Evolutionary conservation across 164 flowering plant genomes (phyloP), one percentile per base, ranked within the genome.

Genomic region (Nymphaea colorata): DNA sequence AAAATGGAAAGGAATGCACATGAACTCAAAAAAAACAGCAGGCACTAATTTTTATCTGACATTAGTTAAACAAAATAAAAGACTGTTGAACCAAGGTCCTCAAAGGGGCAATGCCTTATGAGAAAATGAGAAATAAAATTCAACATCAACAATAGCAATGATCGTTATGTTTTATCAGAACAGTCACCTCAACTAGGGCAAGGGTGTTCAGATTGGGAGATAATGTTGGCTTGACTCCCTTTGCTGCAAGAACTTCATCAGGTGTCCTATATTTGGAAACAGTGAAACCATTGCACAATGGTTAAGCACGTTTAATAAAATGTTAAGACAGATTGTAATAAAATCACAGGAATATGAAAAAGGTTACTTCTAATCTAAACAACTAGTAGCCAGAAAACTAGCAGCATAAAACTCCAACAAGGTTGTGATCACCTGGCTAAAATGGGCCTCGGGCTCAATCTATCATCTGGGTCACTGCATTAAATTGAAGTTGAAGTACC

Each of bases 171-270:
- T 25, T 25, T 25, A 25, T 47, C 55, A 67, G 60, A 65, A 10
- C 68, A 74, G 16, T 63, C 74, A 93, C 98, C 97, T 93, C 98
- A 70, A 93, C 88, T n/a, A 93, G 73, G 12, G 94, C 94, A 78
- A 91, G 95, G 44, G 98, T 93, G 76, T 93, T 83, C 62, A 93
- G 83, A 72, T 93, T 93, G 65, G 98, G 97, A 73, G 98, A 93
- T 69, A 93, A 79, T 72, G 94, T 89, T 44, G 97, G 98, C 78
- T 93, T 93, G 55, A 93, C 97, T 73, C 98, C 98, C 88, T 74
- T 91, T 62, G 98, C 98, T 55, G 96, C 96, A 62, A 91, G 68
- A 72, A 93, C 91, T 84, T 93, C 97, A 16, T 88, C 96, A 6
- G 98, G 98, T 42, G 97, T 93, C 89, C 98, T 93, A 74, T 47